Base-by-base conservation (phyloP, 257 asterid genomes). In the Avicennia marina region DNA sequence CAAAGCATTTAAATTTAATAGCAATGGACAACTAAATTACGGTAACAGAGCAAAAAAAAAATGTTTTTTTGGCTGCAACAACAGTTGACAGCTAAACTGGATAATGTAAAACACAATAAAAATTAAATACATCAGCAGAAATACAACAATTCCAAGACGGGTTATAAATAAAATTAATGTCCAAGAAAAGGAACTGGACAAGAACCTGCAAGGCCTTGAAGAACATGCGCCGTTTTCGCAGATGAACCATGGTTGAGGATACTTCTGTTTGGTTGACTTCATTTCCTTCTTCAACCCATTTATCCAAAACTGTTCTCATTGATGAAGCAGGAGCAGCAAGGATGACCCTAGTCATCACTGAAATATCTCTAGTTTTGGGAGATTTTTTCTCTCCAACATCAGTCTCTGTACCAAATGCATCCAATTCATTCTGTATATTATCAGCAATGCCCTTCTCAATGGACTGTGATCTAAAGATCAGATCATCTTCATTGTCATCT, bases 211-310 rank as follows among this genome's bases (percentile, higher is more conserved):
- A 71, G 62, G 95, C 93, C 74, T 66, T 86, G 45, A 56, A 62
- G 56, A 36, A 81, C 75, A 83, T 26, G 29, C 51, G 60, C 3
- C 87, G 69, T 49, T 51, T 81, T 46, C 86, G 77, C 53, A 86
- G 78, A 51, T 26, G 42, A 55, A 60, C 69, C 67, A 71, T 67
- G 27, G 81, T 63, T 36, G 46, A 8, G 29, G 67, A 10, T 62
- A 67, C 69, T 38, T 73, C 88, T 13, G 72, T 15, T 10, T 63
- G 70, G 51, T 76, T 81, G 48, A 89, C 67, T 61, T 81, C 78
- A 59, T 84, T 81, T 61, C 95, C 95, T 66, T 81, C 77, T 62
- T 75, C 71, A 45, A 81, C 65, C 94, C 94, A 86, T 75, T 81
- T 76, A 56, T 84, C 78, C 75, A 76, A 16, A 66, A 67, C 67